These are phyloP conservation scores for Picea sitchensis DNA, from an alignment of 75 land plant species.

Conservation along the genomic window DNA sequence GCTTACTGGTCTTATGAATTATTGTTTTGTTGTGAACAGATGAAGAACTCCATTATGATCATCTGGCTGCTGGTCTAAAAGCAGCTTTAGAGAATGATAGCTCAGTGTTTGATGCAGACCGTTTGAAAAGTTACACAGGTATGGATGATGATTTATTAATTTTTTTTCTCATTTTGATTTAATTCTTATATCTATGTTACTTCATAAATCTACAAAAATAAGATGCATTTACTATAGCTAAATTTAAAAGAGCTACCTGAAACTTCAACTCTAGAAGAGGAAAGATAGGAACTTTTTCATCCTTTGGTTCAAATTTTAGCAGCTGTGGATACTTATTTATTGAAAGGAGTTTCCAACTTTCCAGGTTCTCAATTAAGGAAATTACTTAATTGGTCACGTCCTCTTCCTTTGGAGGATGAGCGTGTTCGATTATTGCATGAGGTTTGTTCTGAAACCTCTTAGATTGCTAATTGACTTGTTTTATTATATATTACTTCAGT, in stretches of 20 bases:
- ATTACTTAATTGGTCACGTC: conserved; percentile 88
- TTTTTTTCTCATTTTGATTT: neutral
- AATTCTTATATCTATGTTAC: neutral
- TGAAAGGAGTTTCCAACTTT: neutral
- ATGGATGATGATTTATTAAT: neutral
- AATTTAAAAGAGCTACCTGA: neutral
- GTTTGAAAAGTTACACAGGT: conserved; percentile 80
- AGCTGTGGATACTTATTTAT: neutral
- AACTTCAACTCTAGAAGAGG: neutral
- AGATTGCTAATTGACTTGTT: neutral
- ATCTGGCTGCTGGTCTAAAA: conserved; percentile 81
- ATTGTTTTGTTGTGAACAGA: conserved; percentile 36
- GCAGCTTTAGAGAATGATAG: conserved; percentile 68
- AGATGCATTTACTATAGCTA: neutral
- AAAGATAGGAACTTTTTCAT: neutral
- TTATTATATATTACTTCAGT: neutral
- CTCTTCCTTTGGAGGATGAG: conserved; percentile 97
- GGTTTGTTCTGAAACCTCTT: conserved; percentile 26
- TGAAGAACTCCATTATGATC: conserved; percentile 76
- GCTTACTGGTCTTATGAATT: neutral
- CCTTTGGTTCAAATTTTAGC: neutral
- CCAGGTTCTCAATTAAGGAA: conserved; percentile 78
- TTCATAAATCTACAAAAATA: neutral
- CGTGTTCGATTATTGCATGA: conserved; percentile 89
- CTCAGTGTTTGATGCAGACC: conserved; percentile 78